Base-by-base conservation (phyloP, 2,329 filamentous ascomycete genomes). In the Cyphellophora europaea region DNA sequence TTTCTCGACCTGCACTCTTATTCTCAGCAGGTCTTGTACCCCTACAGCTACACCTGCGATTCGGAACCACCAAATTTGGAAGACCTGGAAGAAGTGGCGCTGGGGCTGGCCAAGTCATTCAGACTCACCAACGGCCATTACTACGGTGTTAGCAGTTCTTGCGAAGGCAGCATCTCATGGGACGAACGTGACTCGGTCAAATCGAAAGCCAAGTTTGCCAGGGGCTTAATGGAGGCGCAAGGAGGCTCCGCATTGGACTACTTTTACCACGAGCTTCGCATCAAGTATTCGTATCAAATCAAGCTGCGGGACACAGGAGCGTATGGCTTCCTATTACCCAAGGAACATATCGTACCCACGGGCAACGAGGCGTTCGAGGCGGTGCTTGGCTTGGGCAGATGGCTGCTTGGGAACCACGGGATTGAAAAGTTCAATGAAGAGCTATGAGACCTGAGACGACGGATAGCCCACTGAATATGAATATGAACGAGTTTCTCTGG, bases 1-100 rank as follows among this genome's bases (percentile, higher is more conserved):
- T 80, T 93, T 45, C 55, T 96, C 29, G 91, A 98, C 55, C 69
- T 96, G 16, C 91, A 98, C 59, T 89, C 85, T 2, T 98, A 96
- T 58, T 93, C 86, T 1, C 88, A 98, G 61, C 83, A 95, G 59
- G 80, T 98, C 14, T 69, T 96, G 6, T 95, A 91, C 54, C 91
- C 91, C 0, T 96, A 88, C 56, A 79, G 83, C 4, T 94, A 85
- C 60, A 84, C 83, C 10, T 98, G 91, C 65, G 63, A 67, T 5
- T 69, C 73, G 4, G 67, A 78, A 17, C 89, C 91, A 10, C 88
- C 89, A 0, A 87, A 87, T 23, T 66, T 91, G 11, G 91, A 98
- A 60, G 93, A 93, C 49, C 72, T 98, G 1, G 77, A 94, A 58
- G 91, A 98, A 58, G 71, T 96, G 12, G 91, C 80, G 2, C 72